A percentile compares a stretch with the other conserved stretches of the same genome.
These are phyloP conservation scores for Panaeolus cyanescens DNA, from an alignment of 768 basidiomycete species.

Conservation along the genomic window DNA sequence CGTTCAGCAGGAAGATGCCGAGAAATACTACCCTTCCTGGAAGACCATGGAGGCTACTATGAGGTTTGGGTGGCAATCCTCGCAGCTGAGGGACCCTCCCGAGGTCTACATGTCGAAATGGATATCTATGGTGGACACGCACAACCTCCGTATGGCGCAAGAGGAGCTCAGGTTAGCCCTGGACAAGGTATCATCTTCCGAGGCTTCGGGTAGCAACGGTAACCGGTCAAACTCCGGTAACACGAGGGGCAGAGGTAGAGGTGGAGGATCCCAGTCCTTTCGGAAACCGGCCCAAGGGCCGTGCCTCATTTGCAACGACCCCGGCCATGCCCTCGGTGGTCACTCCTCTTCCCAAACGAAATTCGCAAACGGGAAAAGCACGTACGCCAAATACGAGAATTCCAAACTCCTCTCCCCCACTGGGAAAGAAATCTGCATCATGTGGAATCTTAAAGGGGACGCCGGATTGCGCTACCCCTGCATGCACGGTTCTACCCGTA, in stretches of 20 bases:
- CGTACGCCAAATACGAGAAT: conserved; percentile 8
- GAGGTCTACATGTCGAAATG: no score
- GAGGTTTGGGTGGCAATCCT: no score
- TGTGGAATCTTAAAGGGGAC: conserved; percentile 16
- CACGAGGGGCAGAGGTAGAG: not conserved
- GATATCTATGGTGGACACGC: no score
- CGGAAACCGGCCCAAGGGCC: conserved; percentile 6
- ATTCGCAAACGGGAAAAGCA: conserved; percentile 10
- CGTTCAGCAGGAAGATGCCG: not conserved
- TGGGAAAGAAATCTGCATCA: conserved; percentile 18
- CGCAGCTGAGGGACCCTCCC: no score
- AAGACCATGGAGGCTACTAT: conserved; percentile 8
- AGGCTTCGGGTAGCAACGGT: no score
- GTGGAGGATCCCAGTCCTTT: not conserved
- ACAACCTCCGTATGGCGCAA: no score
- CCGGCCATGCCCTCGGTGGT: conserved; percentile 15
- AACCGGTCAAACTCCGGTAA: not conserved
- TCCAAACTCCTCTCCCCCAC: conserved; percentile 13
- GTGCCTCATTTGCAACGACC: conserved; percentile 24
- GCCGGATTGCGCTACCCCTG: conserved; percentile 1
- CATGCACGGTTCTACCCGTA: conserved; percentile 10
- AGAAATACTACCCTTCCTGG: conserved; percentile 2
- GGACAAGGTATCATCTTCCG: no score
- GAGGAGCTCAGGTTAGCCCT: no score
- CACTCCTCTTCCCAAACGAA: conserved; percentile 8